phyloP scores from a whole-genome alignment of 1,139 yeast species.

The Torulaspora pretoriensis region DNA sequence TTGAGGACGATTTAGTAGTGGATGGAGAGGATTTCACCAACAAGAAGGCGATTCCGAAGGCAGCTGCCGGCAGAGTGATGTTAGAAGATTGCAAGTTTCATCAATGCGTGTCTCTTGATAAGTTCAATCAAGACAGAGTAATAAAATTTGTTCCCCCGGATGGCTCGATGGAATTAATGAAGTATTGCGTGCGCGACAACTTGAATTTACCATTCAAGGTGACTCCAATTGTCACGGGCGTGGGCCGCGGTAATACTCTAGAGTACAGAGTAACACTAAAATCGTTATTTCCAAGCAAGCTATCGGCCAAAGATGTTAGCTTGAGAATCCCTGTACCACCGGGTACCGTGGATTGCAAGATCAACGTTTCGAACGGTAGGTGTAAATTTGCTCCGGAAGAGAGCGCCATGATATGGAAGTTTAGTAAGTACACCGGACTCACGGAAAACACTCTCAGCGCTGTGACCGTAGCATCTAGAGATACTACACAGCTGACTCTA shows the following conservation, averaged over 20 bases:
- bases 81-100: conserved; percentile 84
- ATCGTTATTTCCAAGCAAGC: conserved; percentile 58
- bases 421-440: conserved; percentile 64
- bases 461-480: conserved; percentile 27
- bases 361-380: conserved; percentile 58
- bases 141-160: conserved; percentile 86
- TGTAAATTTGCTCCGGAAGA: conserved; percentile 66
- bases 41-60: conserved; percentile 37
- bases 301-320: conserved; percentile 62
- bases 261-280: conserved; percentile 58
- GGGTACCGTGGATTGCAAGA: conserved; percentile 50
- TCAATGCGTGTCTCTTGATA: conserved; percentile 72
- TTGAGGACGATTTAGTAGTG: conserved; percentile 40
- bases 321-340: conserved; percentile 69
- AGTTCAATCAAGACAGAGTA: conserved; percentile 61
- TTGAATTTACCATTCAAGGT: conserved; percentile 69
- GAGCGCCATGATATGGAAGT: conserved; percentile 63
- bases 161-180: conserved; percentile 86
- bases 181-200: conserved; percentile 59
- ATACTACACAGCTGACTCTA: conserved; percentile 22
- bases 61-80: conserved; percentile 49
- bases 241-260: conserved; percentile 48
- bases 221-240: conserved; percentile 48
- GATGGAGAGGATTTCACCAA: conserved; percentile 43
- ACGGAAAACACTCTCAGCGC: conserved; percentile 48